Evolutionary conservation across 2,329 filamentous ascomycete species (phyloP).

Genomic region (Iodosphaeria phyllophila): DNA sequence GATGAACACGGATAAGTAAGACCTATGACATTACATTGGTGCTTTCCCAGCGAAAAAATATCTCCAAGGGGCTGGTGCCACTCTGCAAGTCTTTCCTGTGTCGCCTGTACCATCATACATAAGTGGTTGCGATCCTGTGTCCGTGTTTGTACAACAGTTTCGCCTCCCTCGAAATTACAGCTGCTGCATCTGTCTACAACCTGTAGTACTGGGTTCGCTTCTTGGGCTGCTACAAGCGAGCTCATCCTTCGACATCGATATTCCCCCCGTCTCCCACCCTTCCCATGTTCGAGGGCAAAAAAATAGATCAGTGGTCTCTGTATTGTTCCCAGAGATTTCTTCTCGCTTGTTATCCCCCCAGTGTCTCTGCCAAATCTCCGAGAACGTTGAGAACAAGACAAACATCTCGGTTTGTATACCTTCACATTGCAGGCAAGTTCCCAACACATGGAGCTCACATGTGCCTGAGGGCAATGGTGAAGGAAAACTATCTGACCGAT

Average conservation of each 20-base stretch:
- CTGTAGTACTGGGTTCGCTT: constrained; percentile 6
- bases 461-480: too few species aligned
- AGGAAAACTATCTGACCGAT: too few species aligned
- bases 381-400: too few species aligned
- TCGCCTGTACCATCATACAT: constrained; percentile 1
- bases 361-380: constrained; percentile 1
- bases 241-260: neutral
- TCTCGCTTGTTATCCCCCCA: constrained; percentile 4
- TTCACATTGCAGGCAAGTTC: neutral
- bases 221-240: constrained; percentile 1
- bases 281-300: too few species aligned
- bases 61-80: constrained; percentile 1
- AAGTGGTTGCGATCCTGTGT: too few species aligned
- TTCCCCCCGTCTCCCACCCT: too few species aligned
- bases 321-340: constrained; percentile 1
- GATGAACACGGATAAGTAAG: too few species aligned
- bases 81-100: constrained; percentile 2
- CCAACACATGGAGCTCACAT: too few species aligned
- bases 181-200: constrained; percentile 5
- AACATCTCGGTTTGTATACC: neutral
- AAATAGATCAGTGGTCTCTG: too few species aligned
- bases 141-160: constrained; percentile 7
- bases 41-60: too few species aligned
- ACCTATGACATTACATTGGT: too few species aligned
- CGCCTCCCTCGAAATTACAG: constrained; percentile 7